Percentiles rank a stretch among this genome's conserved stretches.
phyloP scores from a whole-genome alignment of 768 basidiomycete species.

The Dioszegia hungarica region DNA sequence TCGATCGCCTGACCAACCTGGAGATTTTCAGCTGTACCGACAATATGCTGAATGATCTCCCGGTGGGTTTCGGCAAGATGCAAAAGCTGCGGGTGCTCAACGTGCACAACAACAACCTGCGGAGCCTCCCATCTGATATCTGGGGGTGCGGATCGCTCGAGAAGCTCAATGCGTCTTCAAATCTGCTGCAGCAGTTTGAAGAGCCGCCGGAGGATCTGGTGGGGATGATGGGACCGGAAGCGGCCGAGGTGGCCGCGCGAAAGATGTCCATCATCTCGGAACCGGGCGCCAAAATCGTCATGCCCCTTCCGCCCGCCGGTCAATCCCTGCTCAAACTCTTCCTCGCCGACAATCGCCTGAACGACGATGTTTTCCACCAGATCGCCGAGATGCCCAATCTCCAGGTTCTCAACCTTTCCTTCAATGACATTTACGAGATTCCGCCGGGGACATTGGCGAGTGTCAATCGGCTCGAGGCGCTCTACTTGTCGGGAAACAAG shows the following conservation, averaged over 20 bases:
- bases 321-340: slow-evolving; percentile 71
- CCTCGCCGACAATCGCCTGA: slow-evolving; percentile 82
- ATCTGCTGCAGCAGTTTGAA: slow-evolving; percentile 69
- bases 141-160: slow-evolving; percentile 77
- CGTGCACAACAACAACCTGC: slow-evolving; percentile 84
- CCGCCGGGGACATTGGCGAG: slow-evolving; percentile 71
- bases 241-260: slow-evolving; percentile 3
- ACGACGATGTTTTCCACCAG: slow-evolving; percentile 70
- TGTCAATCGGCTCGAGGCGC: slow-evolving; percentile 65
- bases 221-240: slow-evolving; percentile 19
- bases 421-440: slow-evolving; percentile 88
- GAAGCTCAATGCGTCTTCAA: slow-evolving; percentile 80
- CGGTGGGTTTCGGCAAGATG: slow-evolving; percentile 68
- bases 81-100: slow-evolving; percentile 71
- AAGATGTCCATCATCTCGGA: slow-evolving; percentile 13
- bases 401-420: slow-evolving; percentile 79
- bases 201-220: slow-evolving; percentile 55
- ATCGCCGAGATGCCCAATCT: slow-evolving; percentile 73
- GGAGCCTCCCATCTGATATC: slow-evolving; percentile 65
- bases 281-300: not conserved
- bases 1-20: slow-evolving; percentile 69
- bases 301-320: slow-evolving; percentile 56
- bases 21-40: slow-evolving; percentile 79
- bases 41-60: slow-evolving; percentile 74
- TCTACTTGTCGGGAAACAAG: slow-evolving; percentile 95